Percentiles rank a stretch among this genome's conserved stretches.
phyloP scores from a whole-genome alignment of 495 filamentous ascomycete genomes.

The Talaromyces liani region DNA sequence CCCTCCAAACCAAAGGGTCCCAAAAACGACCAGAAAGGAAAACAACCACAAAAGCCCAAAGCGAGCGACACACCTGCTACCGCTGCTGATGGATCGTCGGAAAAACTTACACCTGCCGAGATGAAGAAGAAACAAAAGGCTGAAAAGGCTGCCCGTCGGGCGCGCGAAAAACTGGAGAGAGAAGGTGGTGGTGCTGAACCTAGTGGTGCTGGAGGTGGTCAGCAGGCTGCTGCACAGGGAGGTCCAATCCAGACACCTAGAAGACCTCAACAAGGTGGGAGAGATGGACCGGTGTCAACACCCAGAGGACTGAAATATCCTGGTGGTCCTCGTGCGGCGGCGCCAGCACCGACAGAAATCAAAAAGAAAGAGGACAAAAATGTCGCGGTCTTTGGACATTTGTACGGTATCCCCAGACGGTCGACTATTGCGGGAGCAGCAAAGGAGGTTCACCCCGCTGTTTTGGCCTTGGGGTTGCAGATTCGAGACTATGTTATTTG shows the following conservation, averaged over 20 bases:
- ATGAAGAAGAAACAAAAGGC: slow-evolving; percentile 61
- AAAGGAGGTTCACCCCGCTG: slow-evolving; percentile 86
- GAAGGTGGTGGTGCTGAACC: slow-evolving; percentile 14
- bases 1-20: slow-evolving; percentile 12
- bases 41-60: slow-evolving; percentile 20
- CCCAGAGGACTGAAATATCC: slow-evolving; percentile 34
- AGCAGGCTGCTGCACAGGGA: slow-evolving; percentile 12
- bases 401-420: slow-evolving; percentile 66
- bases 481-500: slow-evolving; percentile 84
- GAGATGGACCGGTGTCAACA: slow-evolving; percentile 16
- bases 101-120: slow-evolving; percentile 57
- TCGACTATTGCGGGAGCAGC: slow-evolving; percentile 66
- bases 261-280: slow-evolving; percentile 16
- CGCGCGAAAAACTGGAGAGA: slow-evolving; percentile 39
- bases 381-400: slow-evolving; percentile 73
- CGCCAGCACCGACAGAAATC: slow-evolving; percentile 31
- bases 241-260: slow-evolving; percentile 6
- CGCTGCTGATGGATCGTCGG: slow-evolving; percentile 9
- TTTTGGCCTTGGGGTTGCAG: slow-evolving; percentile 79
- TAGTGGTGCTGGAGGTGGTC: slow-evolving; percentile 17
- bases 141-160: slow-evolving; percentile 19
- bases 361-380: slow-evolving; percentile 61
- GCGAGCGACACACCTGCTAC: slow-evolving; percentile 15
- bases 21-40: slow-evolving; percentile 18
- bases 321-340: slow-evolving; percentile 12